Evolutionary conservation across 306 rosid species (phyloP), one percentile per base, ranked within the genome.

Genomic region (Mimosa pudica): DNA sequence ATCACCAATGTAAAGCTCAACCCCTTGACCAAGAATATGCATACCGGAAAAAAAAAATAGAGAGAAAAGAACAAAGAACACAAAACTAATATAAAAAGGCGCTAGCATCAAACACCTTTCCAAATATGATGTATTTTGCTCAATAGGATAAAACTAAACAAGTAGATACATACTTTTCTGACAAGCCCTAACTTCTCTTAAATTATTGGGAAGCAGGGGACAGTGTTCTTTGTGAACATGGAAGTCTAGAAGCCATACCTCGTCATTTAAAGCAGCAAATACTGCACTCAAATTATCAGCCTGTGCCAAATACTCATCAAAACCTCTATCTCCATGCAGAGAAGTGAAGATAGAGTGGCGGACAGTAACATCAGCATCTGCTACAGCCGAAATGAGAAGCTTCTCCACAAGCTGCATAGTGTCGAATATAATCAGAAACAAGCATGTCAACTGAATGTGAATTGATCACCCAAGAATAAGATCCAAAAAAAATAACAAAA

Each of bases 361-460:
- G 81, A 95, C 99, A 13, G 88, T 86, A 72, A 95, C 96, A 78
- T 95, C 99, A 77, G 98, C 98, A 87, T 93, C 99, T 46, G 96
- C 98, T 83, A 95, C 99, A 76, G 99, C 99, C 57, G 93, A 97
- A 74, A 90, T 91, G 75, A 95, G 97, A 81, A 95, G 99, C 88
- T 90, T 95, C 86, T 93, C 99, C 79, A 95, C 96, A 78, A 93
- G 96, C 99, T 95, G 93, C 85, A 88, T 54, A 79, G 62, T 79
- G 79, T 9, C 79, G 70, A 60, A 71, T 74, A 81, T 78, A 70
- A 49, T 83, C 78, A 73, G 86, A 38, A 75, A 86, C 77, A 83
- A 38, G 58, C 65, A 77, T 60, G 63, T 44, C 78, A 57, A 45
- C 54, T 10, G 44, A n/a, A 8, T 18, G 42, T 10, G 48, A 61